Evolutionary conservation across 345 rosid genomes (phyloP).

Genomic region (Gossypium rotundifolium): DNA sequence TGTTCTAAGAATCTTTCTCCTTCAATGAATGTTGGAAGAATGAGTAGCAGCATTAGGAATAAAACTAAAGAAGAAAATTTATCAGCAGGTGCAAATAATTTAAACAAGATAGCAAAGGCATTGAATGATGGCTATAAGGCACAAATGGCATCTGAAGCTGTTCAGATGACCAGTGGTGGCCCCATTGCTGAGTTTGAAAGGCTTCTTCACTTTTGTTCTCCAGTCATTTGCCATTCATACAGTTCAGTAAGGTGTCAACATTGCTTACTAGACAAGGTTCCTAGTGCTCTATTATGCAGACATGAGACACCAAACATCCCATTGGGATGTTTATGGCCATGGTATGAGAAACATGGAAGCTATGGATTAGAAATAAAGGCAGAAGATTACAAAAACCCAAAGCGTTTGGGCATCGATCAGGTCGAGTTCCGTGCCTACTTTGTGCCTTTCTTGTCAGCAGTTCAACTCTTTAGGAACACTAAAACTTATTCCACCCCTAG

Average conservation of each 20-base stretch:
- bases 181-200: constrained; percentile 53
- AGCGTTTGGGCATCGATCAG: constrained; percentile 36
- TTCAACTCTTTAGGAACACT: constrained; percentile 39
- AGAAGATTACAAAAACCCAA: constrained; percentile 34
- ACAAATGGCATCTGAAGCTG: constrained; percentile 43
- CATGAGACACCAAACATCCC: constrained; percentile 36
- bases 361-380: constrained; percentile 50
- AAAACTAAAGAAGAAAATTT: constrained; percentile 15
- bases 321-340: constrained; percentile 43
- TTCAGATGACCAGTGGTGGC: constrained; percentile 39
- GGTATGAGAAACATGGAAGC: constrained; percentile 52
- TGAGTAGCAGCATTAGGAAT: background rate
- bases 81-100: constrained; percentile 20
- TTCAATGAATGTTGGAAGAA: constrained; percentile 9
- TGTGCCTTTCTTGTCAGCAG: constrained; percentile 54
- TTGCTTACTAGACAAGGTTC: constrained; percentile 23
- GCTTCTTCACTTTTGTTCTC: constrained; percentile 43
- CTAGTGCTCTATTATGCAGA: constrained; percentile 21
- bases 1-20: constrained; percentile 17
- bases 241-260: constrained; percentile 22
- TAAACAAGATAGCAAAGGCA: constrained; percentile 26
- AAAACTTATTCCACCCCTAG: constrained; percentile 10
- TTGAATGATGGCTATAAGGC: constrained; percentile 29
- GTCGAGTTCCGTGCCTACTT: constrained; percentile 46
- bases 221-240: constrained; percentile 27